A percentile compares a stretch with the other conserved stretches of the same genome.
Conservation (phyloP, 2,329 filamentous ascomycete genomes). For the Cytospora mali region DNA sequence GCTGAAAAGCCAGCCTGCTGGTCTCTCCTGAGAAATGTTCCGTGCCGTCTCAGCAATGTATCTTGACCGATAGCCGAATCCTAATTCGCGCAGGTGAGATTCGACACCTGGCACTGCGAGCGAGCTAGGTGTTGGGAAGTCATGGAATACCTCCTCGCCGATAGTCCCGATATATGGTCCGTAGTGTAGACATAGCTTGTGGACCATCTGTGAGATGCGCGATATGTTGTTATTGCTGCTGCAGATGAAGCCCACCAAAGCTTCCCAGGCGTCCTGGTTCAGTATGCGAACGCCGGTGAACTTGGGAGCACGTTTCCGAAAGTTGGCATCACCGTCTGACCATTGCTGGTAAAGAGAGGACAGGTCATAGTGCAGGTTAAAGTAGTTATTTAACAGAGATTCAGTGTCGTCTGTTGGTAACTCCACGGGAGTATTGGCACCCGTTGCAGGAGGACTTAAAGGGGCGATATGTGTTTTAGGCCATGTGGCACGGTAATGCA, state of each 20-base stretch:
- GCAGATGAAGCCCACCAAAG: slow-evolving; percentile 92
- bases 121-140: slow-evolving; percentile 78
- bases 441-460: slow-evolving; percentile 40
- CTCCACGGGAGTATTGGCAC: not conserved
- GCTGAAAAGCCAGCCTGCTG: slow-evolving; percentile 73
- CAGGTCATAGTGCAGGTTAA: slow-evolving; percentile 82
- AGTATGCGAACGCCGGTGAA: slow-evolving; percentile 93
- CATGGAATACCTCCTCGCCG: slow-evolving; percentile 74
- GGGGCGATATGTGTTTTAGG: slow-evolving; percentile 40
- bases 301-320: slow-evolving; percentile 80
- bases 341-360: slow-evolving; percentile 80
- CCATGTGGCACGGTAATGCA: slow-evolving; percentile 80
- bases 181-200: slow-evolving; percentile 87
- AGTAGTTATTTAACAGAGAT: slow-evolving; percentile 77
- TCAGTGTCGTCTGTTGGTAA: slow-evolving; percentile 65
- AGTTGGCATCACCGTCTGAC: slow-evolving; percentile 84
- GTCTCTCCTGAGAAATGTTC: slow-evolving; percentile 68
- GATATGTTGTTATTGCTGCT: slow-evolving; percentile 98
- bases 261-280: slow-evolving; percentile 94
- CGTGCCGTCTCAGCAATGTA: slow-evolving; percentile 87
- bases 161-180: slow-evolving; percentile 74
- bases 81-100: slow-evolving; percentile 74
- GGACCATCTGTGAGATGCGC: slow-evolving; percentile 93
- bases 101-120: slow-evolving; percentile 79
- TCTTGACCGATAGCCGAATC: slow-evolving; percentile 92